A percentile compares a stretch with the other conserved stretches of the same genome.
Conservation (phyloP, 176 grass and related monocot genomes). For the Aegilops tauschii region DNA sequence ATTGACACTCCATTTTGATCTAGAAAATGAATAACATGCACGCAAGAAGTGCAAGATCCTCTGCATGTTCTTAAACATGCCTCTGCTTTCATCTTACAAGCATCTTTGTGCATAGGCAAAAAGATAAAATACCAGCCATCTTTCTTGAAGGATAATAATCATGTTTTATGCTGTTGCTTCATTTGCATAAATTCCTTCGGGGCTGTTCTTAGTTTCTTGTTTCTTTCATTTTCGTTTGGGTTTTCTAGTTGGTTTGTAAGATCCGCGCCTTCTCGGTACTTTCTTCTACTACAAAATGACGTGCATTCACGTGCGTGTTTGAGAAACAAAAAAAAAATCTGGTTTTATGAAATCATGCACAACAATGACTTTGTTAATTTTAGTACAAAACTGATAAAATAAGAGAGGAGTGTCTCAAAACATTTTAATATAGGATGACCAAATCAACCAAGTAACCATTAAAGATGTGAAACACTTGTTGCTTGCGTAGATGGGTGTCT, state of each 20-base stretch:
- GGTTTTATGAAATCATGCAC: background rate
- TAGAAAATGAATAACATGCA: constrained; percentile 1
- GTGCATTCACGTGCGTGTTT: background rate
- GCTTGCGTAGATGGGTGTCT: background rate
- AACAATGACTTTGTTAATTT: background rate
- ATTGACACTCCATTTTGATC: background rate
- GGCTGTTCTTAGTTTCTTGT: background rate
- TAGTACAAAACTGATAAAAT: background rate
- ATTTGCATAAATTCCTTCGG: background rate
- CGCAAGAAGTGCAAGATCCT: constrained; percentile 4
- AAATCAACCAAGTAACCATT: too few relatives aligned
- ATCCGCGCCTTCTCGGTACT: background rate
- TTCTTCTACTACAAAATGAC: background rate
- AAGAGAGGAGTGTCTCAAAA: background rate
- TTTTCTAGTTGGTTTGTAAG: background rate
- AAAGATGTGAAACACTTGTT: background rate
- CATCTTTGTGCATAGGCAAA: constrained; percentile 14
- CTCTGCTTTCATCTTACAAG: constrained; percentile 11
- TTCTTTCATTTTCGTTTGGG: background rate
- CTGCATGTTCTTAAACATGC: background rate
- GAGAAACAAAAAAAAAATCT: background rate
- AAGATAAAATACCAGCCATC: background rate
- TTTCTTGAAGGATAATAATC: background rate
- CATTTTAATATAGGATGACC: background rate
- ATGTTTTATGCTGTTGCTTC: too few relatives aligned